Base-by-base conservation (phyloP, 1,284 basidiomycete species). In the Malassezia vespertilionis region DNA sequence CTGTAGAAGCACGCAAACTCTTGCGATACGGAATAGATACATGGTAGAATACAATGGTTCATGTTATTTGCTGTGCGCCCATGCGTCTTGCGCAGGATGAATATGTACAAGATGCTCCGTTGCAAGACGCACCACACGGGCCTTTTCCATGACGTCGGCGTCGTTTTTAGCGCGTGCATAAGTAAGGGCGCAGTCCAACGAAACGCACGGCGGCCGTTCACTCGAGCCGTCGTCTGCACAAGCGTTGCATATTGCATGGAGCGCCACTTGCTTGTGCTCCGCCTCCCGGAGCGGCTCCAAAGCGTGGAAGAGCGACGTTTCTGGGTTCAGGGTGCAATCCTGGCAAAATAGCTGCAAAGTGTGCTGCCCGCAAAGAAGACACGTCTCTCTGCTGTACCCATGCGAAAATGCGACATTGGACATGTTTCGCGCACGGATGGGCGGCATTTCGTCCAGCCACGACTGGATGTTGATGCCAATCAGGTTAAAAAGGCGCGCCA, bases 401-500 rank as follows among this genome's bases (percentile, higher is more conserved):
- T 79, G 57, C 84, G 79, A 36, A 88, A 82, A 63, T 78, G 79
- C 53, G 75, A 63, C 36, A 72, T 2, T 46, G 37, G 22, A 47
- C 27, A 1, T 44, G 27, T 10, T 14, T 28, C 22, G n/a, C 33
- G n/a, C 27, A 2, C 34, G 43, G 12, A 20, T 27, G 18, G 32
- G 49, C 44, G 15, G 84, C 85, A 93, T 89, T 34, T 84, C 82
- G 47, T 83, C 78, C 63, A 82, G 95, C 93, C 93, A 97, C 24
- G 76, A 74, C 42, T 79, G 78, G 26, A 95, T 83, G 62, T 95
- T 84, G 4, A 83, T 87, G 5, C 93, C 91, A 24, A 91, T 77
- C 21, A 96, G 79, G 61, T 85, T 89, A 74, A 96, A 88, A 34
- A 97, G 81, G 28, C 91, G 78, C 51, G 84, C 82, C 49, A 97